These are phyloP conservation scores for Peronospora tabacina DNA, from an alignment of 352 stramenopile species.

Conservation along the genomic window DNA sequence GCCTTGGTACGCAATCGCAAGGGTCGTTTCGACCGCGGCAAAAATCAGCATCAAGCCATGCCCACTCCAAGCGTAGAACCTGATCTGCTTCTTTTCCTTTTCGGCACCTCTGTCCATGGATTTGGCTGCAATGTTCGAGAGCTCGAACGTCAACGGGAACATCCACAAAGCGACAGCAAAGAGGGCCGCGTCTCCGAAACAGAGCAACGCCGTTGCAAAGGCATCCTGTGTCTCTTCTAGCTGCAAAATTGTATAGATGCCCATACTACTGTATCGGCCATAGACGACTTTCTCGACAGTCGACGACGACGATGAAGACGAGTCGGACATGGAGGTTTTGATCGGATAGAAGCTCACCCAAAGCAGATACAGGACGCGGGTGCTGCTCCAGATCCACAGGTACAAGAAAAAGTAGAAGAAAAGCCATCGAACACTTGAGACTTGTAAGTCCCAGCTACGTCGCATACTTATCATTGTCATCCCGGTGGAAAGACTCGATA, in stretches of 20 bases:
- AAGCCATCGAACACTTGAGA: slow-evolving; percentile 52
- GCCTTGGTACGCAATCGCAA: slow-evolving; percentile 28
- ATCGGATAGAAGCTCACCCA: slow-evolving; percentile 33
- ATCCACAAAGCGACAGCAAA: slow-evolving; percentile 42
- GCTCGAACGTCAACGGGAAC: slow-evolving; percentile 41
- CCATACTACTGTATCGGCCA: slow-evolving; percentile 34
- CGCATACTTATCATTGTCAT: slow-evolving; percentile 36
- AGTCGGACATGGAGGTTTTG: slow-evolving; percentile 15
- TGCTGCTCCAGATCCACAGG: slow-evolving; percentile 32
- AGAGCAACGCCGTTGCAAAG: slow-evolving; percentile 28
- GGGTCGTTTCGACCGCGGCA: slow-evolving; percentile 19
- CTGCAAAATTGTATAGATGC: slow-evolving; percentile 36
- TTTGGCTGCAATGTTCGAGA: slow-evolving; percentile 41
- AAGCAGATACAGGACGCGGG: slow-evolving; percentile 36
- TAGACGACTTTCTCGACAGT: slow-evolving; percentile 24
- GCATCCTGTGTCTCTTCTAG: slow-evolving; percentile 27
- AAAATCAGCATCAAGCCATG: slow-evolving; percentile 29
- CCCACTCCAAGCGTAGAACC: slow-evolving; percentile 23
- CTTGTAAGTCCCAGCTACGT: slow-evolving; percentile 36
- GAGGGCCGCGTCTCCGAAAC: slow-evolving; percentile 33
- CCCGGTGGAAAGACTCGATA: slow-evolving; percentile 34
- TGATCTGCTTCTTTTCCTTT: slow-evolving; percentile 39
- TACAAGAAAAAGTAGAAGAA: slow-evolving; percentile 58
- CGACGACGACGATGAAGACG: slow-evolving; percentile 15
- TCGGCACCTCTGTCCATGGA: slow-evolving; percentile 41